Evolutionary conservation across 257 asterid genomes (phyloP).

Genomic region (Lantana camara): DNA sequence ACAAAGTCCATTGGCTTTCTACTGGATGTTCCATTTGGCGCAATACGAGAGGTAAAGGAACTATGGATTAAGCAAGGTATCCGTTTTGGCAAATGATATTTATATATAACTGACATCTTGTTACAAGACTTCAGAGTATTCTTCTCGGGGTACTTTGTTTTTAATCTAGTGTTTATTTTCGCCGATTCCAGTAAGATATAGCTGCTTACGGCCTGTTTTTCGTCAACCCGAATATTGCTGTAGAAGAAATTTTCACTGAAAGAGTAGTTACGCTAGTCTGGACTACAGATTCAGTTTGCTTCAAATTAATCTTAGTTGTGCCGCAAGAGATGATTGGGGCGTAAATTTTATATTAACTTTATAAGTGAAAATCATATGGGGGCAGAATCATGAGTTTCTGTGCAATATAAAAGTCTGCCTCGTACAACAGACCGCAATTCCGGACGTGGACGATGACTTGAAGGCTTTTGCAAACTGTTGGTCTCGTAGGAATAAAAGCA

Average conservation of each 20-base stretch:
- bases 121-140: slow-evolving; percentile 10
- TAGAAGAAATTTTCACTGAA: too few species aligned
- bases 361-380: too few species aligned
- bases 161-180: too few species aligned
- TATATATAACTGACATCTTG: slow-evolving; percentile 6
- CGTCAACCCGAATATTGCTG: too few species aligned
- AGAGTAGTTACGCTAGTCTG: too few species aligned
- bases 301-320: too few species aligned
- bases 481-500: too few species aligned
- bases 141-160: neutral
- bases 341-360: neutral
- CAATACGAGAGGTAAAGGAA: slow-evolving; percentile 26
- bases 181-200: too few species aligned
- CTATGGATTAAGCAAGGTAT: neutral
- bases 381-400: neutral
- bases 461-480: too few species aligned
- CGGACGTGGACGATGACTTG: slow-evolving; percentile 23
- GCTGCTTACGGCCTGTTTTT: too few species aligned
- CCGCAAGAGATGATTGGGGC: too few species aligned
- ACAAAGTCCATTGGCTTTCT: neutral
- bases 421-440: slow-evolving; percentile 12
- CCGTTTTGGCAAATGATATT: slow-evolving; percentile 11
- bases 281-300: too few species aligned
- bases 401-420: neutral
- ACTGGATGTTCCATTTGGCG: neutral